phyloP scores from a whole-genome alignment of 2,329 filamentous ascomycete species.

The Neurospora sp. region DNA sequence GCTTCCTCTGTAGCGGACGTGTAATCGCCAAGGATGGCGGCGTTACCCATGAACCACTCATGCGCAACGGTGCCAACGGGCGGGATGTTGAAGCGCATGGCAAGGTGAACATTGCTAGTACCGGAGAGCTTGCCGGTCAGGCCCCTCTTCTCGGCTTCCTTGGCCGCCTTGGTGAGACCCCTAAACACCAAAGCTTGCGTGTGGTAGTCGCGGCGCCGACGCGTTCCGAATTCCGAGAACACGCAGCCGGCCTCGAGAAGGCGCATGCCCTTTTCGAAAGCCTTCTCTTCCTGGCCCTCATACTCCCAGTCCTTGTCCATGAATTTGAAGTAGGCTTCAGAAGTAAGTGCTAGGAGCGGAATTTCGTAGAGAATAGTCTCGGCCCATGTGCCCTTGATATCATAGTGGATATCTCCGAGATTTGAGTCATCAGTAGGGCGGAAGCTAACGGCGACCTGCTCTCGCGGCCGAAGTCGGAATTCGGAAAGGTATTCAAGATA shows the following conservation, averaged over 20 bases:
- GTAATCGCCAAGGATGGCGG: slow-evolving; percentile 82
- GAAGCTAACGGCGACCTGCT: slow-evolving; percentile 70
- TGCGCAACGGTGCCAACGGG: slow-evolving; percentile 87
- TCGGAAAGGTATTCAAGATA: slow-evolving; percentile 76
- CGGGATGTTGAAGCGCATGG: slow-evolving; percentile 78
- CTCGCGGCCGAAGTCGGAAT: slow-evolving; percentile 70
- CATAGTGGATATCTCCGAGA: slow-evolving; percentile 65
- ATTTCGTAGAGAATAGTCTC: slow-evolving; percentile 98
- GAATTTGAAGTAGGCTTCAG: slow-evolving; percentile 96
- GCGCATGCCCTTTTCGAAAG: slow-evolving; percentile 67
- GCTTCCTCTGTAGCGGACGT: slow-evolving; percentile 73
- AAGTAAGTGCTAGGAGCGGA: slow-evolving; percentile 80
- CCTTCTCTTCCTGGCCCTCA: slow-evolving; percentile 74
- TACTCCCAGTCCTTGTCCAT: slow-evolving; percentile 90
- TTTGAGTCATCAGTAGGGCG: slow-evolving; percentile 50
- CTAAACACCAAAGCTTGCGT: slow-evolving; percentile 88
- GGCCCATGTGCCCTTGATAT: slow-evolving; percentile 75
- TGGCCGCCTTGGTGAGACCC: slow-evolving; percentile 69
- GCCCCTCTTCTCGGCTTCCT: slow-evolving; percentile 55
- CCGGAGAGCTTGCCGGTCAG: slow-evolving; percentile 67
- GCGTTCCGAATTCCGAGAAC: slow-evolving; percentile 89
- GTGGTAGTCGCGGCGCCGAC: slow-evolving; percentile 83
- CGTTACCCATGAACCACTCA: slow-evolving; percentile 99
- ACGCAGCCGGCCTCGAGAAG: slow-evolving; percentile 76
- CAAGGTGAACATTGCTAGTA: slow-evolving; percentile 94